Evolutionary conservation across 176 grass and related monocot species (phyloP).

Genomic region (Lolium rigidum): DNA sequence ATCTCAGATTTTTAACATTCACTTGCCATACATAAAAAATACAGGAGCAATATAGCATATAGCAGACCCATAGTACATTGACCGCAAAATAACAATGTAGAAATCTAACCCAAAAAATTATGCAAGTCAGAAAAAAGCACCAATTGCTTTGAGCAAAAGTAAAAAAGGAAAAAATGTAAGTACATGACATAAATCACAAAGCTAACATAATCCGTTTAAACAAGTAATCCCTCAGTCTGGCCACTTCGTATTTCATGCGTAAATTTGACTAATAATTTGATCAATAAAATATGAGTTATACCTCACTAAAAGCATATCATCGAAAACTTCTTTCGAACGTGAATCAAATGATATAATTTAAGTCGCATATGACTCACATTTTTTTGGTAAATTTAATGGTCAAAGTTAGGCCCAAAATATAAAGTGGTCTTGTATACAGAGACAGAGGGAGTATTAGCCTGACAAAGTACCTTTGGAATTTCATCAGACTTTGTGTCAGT

Average conservation of each 20-base stretch:
- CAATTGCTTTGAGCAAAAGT: not conserved
- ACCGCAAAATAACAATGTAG: not conserved
- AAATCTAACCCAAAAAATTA: not conserved
- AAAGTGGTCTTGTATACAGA: too few relatives aligned
- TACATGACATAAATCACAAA: not conserved
- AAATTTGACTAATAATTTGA: too few relatives aligned
- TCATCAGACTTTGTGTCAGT: constrained; percentile 63
- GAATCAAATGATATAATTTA: too few relatives aligned
- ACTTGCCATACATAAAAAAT: constrained; percentile 16
- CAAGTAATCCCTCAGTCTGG: too few relatives aligned
- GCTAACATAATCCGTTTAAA: not conserved
- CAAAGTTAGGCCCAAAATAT: too few relatives aligned
- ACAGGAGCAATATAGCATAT: constrained; percentile 7
- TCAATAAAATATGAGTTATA: too few relatives aligned
- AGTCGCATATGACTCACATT: too few relatives aligned
- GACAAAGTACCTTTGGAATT: constrained; percentile 69
- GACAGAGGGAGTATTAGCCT: not conserved
- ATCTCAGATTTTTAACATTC: not conserved
- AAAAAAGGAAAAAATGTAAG: not conserved
- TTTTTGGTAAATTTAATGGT: too few relatives aligned
- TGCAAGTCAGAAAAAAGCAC: constrained; percentile 8
- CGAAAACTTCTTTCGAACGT: too few relatives aligned
- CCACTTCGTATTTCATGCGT: too few relatives aligned
- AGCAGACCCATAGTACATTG: not conserved
- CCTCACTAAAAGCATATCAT: too few relatives aligned